A percentile compares a stretch with the other conserved stretches of the same genome.
These are phyloP conservation scores for Sporothrix dimorphospora DNA, from an alignment of 2,329 filamentous ascomycete genomes.

Conservation along the genomic window DNA sequence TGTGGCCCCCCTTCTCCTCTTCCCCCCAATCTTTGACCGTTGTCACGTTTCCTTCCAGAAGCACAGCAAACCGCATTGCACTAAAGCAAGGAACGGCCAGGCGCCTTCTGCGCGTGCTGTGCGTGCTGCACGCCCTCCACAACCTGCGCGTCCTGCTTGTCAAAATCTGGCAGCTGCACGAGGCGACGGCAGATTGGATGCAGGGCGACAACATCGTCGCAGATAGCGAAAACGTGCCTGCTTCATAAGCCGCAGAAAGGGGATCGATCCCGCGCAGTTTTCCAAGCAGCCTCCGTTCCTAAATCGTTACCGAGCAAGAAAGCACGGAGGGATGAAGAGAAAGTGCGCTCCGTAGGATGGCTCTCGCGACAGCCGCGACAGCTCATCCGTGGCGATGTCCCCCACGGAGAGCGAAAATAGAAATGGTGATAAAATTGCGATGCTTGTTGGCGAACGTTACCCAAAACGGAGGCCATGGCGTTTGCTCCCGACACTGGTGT, in stretches of 20 bases:
- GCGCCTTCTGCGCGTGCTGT: neutral
- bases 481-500: neutral
- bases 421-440: neutral
- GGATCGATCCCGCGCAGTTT: neutral
- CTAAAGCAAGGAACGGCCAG: conserved; percentile 17
- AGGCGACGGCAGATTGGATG: neutral
- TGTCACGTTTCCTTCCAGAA: conserved; percentile 9
- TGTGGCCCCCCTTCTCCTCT: neutral
- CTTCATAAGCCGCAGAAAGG: neutral
- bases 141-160: neutral
- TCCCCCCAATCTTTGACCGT: neutral
- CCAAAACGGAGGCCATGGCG: neutral
- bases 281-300: neutral
- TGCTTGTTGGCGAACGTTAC: neutral
- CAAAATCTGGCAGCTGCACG: conserved; percentile 6
- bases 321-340: neutral
- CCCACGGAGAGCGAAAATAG: neutral
- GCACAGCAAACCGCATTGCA: neutral
- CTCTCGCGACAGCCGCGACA: neutral
- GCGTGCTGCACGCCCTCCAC: neutral
- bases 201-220: neutral
- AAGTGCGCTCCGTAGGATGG: neutral
- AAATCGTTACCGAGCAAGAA: conserved; percentile 14
- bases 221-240: neutral
- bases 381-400: neutral